Evolutionary conservation across 2,329 filamentous ascomycete species (phyloP).

Genomic region (Colletotrichum incanum): DNA sequence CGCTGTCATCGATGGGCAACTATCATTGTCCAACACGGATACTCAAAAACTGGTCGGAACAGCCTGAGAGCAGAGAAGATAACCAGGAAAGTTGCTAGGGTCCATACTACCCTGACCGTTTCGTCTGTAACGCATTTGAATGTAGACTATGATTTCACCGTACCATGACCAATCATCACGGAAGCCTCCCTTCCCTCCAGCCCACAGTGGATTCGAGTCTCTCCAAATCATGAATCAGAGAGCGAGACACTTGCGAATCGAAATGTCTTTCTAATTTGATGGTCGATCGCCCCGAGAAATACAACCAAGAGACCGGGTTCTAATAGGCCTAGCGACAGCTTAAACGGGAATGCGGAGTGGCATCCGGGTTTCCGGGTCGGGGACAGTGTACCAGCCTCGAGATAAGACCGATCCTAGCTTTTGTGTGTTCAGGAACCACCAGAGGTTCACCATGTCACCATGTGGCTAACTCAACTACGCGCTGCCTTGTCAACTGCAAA

Average conservation of each 20-base stretch:
- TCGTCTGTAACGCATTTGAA: too few species aligned
- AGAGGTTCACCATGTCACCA: too few species aligned
- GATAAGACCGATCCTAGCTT: too few species aligned
- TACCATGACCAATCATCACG: too few species aligned
- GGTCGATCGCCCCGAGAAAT: background rate
- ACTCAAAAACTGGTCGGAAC: too few species aligned
- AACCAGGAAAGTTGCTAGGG: background rate
- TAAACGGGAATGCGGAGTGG: background rate
- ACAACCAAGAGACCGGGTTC: background rate
- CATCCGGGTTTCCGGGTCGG: too few species aligned
- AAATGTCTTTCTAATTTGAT: background rate
- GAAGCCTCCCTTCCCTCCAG: too few species aligned
- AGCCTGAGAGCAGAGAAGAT: background rate
- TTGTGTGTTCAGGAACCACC: too few species aligned
- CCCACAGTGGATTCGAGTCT: background rate
- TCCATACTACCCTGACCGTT: background rate
- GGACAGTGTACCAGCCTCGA: too few species aligned
- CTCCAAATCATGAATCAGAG: background rate
- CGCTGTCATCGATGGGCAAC: background rate
- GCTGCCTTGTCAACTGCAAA: too few species aligned
- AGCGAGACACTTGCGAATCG: background rate
- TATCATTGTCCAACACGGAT: background rate
- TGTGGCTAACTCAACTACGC: too few species aligned
- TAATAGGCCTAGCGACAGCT: background rate
- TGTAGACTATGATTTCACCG: too few species aligned